Percentiles rank a stretch among this genome's conserved stretches.
phyloP scores from a whole-genome alignment of 768 basidiomycete species.

The Lentinula edodes region DNA sequence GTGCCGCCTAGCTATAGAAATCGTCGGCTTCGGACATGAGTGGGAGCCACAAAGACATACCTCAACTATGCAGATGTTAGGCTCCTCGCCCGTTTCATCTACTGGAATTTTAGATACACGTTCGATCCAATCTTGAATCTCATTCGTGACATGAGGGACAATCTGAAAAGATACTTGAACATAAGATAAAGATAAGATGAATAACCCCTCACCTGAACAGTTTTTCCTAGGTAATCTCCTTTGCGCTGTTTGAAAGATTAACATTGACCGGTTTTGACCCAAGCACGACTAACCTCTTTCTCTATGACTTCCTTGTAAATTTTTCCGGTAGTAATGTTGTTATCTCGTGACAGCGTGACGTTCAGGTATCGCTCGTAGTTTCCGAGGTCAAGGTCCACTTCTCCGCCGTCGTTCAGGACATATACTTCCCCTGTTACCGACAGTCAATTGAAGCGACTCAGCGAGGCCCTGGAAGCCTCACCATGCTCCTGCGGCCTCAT shows the following conservation, averaged over 20 bases:
- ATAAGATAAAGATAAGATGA: background rate
- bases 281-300: constrained; percentile 65
- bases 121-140: constrained; percentile 98
- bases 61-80: constrained; percentile 97
- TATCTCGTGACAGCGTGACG: constrained; percentile 88
- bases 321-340: constrained; percentile 99
- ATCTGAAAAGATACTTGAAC: constrained; percentile 41
- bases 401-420: constrained; percentile 96
- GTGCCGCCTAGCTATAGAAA: constrained; percentile 88
- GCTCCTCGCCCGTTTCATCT: constrained; percentile 87
- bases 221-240: constrained; percentile 92
- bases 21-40: background rate
- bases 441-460: constrained; percentile 10
- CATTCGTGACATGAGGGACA: constrained; percentile 94
- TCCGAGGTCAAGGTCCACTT: constrained; percentile 95
- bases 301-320: constrained; percentile 97
- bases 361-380: constrained; percentile 99
- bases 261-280: background rate
- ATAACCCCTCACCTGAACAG: constrained; percentile 68
- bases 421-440: constrained; percentile 80
- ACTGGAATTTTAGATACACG: constrained; percentile 92
- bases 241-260: constrained; percentile 45
- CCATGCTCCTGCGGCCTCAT: constrained; percentile 99
- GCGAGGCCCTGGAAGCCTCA: constrained; percentile 30
- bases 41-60: constrained; percentile 30